Conservation (phyloP, 1,284 basidiomycete species). For the Meira miltonrushii region DNA sequence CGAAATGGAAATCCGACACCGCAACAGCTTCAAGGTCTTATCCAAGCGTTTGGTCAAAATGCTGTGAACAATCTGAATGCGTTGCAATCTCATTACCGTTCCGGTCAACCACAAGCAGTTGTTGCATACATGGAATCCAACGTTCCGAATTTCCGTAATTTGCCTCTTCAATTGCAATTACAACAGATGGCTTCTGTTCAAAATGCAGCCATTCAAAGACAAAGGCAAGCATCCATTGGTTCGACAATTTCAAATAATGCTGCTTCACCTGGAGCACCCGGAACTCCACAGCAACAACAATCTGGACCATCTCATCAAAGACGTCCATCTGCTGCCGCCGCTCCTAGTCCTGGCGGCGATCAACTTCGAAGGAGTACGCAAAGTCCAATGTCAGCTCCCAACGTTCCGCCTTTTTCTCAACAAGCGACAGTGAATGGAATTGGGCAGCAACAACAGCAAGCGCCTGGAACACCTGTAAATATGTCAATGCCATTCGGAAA, state of each 20-base stretch:
- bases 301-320: not conserved
- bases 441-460: not conserved
- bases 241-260: not conserved
- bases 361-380: not conserved
- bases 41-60: conserved; percentile 37
- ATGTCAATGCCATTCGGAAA: not conserved
- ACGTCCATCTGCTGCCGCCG: not conserved
- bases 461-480: too few species aligned
- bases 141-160: conserved; percentile 21
- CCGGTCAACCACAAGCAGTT: conserved; percentile 30
- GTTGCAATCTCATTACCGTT: conserved; percentile 27
- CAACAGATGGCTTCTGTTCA: conserved; percentile 35
- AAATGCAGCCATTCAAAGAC: conserved; percentile 23
- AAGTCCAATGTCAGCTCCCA: conserved; percentile 4
- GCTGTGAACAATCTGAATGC: conserved; percentile 33
- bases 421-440: too few species aligned
- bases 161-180: conserved; percentile 32
- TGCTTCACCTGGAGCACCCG: not conserved
- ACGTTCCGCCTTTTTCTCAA: not conserved
- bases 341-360: not conserved
- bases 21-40: conserved; percentile 31
- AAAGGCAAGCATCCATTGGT: conserved; percentile 9
- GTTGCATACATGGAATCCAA: conserved; percentile 34
- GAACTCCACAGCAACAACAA: not conserved
- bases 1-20: conserved; percentile 16